Conservation (phyloP, 2,329 filamentous ascomycete genomes). For the Thielaviopsis ethacetica region DNA sequence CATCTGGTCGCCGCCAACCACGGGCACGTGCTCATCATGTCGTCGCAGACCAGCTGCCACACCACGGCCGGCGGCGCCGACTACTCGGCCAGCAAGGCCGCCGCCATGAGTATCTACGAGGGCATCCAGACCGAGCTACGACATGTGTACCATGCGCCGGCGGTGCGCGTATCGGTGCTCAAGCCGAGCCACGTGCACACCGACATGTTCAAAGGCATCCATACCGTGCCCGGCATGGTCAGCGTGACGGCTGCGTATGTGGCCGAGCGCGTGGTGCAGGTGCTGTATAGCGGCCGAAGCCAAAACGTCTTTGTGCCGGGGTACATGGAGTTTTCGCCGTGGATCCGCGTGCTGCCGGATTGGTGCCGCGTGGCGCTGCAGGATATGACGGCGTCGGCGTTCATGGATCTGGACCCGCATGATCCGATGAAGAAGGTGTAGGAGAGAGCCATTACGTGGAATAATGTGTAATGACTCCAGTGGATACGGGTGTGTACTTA, state of each 20-base stretch:
- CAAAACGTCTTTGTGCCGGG: constrained; percentile 11
- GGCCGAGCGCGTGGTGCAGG: constrained; percentile 2
- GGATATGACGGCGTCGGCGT: constrained; percentile 7
- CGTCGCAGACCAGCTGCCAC: constrained; percentile 34
- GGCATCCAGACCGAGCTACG: constrained; percentile 33
- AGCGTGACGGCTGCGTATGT: constrained; percentile 2
- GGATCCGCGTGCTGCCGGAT: neutral
- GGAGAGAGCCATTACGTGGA: neutral
- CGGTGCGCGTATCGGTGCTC: constrained; percentile 24
- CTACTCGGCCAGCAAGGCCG: constrained; percentile 42
- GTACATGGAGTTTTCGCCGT: neutral
- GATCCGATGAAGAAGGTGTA: neutral
- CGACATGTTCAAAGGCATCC: constrained; percentile 20
- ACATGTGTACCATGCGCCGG: constrained; percentile 35
- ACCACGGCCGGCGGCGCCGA: constrained; percentile 39
- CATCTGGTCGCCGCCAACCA: constrained; percentile 36
- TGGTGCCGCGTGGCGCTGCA: constrained; percentile 4
- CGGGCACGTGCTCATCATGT: constrained; percentile 44
- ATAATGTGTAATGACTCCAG: no score
- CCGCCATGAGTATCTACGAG: constrained; percentile 42
- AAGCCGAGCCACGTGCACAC: constrained; percentile 30
- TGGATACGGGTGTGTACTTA: no score
- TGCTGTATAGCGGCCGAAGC: neutral
- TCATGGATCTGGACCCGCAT: neutral
- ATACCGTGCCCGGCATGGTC: constrained; percentile 9